phyloP scores from a whole-genome alignment of 768 basidiomycete genomes.

The Chalciporus pseudorubinellus region DNA sequence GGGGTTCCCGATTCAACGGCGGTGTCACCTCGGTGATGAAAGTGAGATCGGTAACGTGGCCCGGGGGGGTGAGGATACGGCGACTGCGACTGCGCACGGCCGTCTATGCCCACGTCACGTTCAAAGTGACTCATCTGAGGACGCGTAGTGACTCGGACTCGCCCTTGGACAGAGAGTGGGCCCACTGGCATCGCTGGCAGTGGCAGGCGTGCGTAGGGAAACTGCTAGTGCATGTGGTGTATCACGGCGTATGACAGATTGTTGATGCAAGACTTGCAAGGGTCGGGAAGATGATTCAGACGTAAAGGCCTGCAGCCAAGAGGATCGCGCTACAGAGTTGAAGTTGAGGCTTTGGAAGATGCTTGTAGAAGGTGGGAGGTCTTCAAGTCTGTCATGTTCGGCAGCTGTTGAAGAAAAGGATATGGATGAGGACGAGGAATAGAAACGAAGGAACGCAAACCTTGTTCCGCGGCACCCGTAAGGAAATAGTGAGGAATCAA shows the following conservation, averaged over 20 bases:
- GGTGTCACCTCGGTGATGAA: too few relatives aligned
- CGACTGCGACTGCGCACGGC: too few relatives aligned
- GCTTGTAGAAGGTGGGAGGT: conserved; percentile 67
- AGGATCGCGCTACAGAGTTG: conserved; percentile 60
- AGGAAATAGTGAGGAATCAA: background rate
- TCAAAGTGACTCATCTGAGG: too few relatives aligned
- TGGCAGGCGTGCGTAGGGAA: conserved; percentile 26
- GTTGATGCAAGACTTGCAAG: conserved; percentile 60
- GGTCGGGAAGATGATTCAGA: conserved; percentile 62
- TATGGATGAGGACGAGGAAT: background rate
- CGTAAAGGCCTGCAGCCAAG: conserved; percentile 54
- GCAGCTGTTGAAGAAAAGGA: conserved; percentile 28
- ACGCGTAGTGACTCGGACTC: too few relatives aligned
- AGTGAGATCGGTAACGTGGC: too few relatives aligned
- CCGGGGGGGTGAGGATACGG: too few relatives aligned
- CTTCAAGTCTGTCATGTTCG: conserved; percentile 68
- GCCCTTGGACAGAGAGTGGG: too few relatives aligned
- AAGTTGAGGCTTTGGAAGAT: conserved; percentile 54
- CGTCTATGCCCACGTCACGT: too few relatives aligned
- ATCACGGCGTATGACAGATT: conserved; percentile 7
- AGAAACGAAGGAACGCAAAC: conserved; percentile 2
- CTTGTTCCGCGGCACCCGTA: conserved; percentile 25
- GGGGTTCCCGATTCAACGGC: too few relatives aligned
- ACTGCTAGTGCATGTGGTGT: conserved; percentile 16
- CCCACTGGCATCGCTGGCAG: too few relatives aligned